Conservation (phyloP, 768 basidiomycete genomes). For the Paxillus involutus region DNA sequence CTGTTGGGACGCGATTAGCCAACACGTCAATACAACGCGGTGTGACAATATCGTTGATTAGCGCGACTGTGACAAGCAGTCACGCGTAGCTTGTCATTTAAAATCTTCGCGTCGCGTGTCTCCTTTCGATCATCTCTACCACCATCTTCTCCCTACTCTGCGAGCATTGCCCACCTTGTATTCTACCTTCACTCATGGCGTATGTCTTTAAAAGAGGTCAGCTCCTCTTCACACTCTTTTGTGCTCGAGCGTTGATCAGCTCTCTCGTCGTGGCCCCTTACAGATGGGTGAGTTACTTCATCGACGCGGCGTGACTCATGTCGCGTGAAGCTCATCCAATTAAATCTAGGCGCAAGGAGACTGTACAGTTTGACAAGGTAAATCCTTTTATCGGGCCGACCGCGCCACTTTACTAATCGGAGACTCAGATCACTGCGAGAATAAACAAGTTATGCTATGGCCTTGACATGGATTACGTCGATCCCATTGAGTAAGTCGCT, state of each 20-base stretch:
- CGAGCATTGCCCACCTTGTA: constrained; percentile 2
- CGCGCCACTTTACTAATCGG: constrained; percentile 16
- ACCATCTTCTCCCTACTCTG: constrained; percentile 19
- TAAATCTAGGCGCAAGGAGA: constrained; percentile 73
- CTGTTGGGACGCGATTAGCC: background rate
- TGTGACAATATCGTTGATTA: constrained; percentile 32
- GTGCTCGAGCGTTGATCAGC: constrained; percentile 7
- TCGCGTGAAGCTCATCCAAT: constrained; percentile 6
- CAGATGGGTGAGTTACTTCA: constrained; percentile 46
- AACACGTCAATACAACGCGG: constrained; percentile 23
- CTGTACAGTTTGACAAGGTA: constrained; percentile 92
- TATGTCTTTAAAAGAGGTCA: constrained; percentile 60
- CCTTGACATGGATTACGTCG: constrained; percentile 87
- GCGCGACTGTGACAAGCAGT: constrained; percentile 31
- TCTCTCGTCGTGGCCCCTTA: constrained; percentile 5
- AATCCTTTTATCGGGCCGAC: constrained; percentile 17
- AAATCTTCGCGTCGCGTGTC: constrained; percentile 31
- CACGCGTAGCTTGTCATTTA: constrained; percentile 26
- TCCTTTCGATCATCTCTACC: constrained; percentile 15
- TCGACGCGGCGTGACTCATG: constrained; percentile 17
- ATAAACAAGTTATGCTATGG: constrained; percentile 95
- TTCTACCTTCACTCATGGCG: constrained; percentile 34
- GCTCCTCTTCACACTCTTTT: constrained; percentile 12
- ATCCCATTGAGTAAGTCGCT: constrained; percentile 74
- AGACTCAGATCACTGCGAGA: constrained; percentile 74